Evolutionary conservation across 2,329 filamentous ascomycete species (phyloP), one percentile per base, ranked within the genome.

Genomic region (Trichoderma asperellum): DNA sequence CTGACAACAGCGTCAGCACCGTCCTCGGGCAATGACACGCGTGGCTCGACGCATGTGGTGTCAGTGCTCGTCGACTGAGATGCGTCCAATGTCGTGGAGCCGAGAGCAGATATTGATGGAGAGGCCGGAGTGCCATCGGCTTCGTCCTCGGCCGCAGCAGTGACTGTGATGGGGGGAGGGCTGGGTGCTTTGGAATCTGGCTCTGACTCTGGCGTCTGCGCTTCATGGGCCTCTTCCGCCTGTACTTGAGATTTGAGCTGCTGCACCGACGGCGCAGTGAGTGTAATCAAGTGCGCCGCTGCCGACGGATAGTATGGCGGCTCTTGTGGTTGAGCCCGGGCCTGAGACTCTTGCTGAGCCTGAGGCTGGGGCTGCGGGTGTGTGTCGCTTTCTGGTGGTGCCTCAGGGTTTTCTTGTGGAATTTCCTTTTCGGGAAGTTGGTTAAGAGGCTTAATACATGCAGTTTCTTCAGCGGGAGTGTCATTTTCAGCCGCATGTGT

Each of bases 361-460:
- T 57, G 40, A 10, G 61, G 47, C 29, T 34, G 60, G 6, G 60
- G 43, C 27, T 37, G 60, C 34, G 60, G 11, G 53, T 18, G 43
- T 24, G 55, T 21, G 34, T 58, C 55, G 63, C 29, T 37, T 16
- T 21, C 37, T 43, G 40, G 53, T 34, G 63, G 40, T 55, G 40
- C 55, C 40, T 58, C 55, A 52, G 21, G 40, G 37, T 35, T 58
- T 21, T 58, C 55, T 21, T 49, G 63, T 49, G 27, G 40, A 58
- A 58, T 66, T 66, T 58, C 63, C 63, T 66, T 52, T 58, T 66
- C 55, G 63, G 63, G 63, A 66, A 66, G 63, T 66, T 16, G 40
- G 29, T 52, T 34, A 66, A 27, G 34, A 57, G 63, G 55, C 63
- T 66, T 24, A 24, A 58, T 34, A 35, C 18, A 24, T 57, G 53